phyloP scores from a whole-genome alignment of 805 yeast genomes.

The Teunomyces lycoperdinae region DNA sequence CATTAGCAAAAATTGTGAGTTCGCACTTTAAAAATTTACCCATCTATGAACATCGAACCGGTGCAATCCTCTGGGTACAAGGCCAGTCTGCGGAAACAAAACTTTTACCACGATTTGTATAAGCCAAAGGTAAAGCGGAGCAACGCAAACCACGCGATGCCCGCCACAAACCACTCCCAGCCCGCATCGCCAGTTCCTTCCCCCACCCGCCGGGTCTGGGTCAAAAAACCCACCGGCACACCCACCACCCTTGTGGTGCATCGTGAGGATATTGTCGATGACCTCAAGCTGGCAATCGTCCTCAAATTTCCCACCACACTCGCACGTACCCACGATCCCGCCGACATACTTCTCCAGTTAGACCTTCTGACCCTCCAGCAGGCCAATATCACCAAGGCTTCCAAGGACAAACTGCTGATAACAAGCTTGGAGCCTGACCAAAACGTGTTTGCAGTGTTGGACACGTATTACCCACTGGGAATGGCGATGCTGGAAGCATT shows the following conservation, averaged over 20 bases:
- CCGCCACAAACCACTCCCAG: neutral
- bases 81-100: neutral
- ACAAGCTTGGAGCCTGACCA: slow-evolving; percentile 56
- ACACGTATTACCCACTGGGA: slow-evolving; percentile 60
- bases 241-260: slow-evolving; percentile 71
- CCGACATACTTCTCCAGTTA: slow-evolving; percentile 52
- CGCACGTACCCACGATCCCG: slow-evolving; percentile 61
- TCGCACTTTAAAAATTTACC: neutral
- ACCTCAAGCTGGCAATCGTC: slow-evolving; percentile 64
- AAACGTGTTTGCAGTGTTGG: slow-evolving; percentile 55
- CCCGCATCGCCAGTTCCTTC: neutral
- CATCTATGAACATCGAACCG: slow-evolving; percentile 1
- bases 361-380: slow-evolving; percentile 11
- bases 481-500: slow-evolving; percentile 67
- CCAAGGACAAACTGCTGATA: slow-evolving; percentile 1
- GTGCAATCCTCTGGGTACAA: slow-evolving; percentile 4
- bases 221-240: slow-evolving; percentile 44
- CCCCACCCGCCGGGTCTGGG: slow-evolving; percentile 49
- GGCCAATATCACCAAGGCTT: neutral
- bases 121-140: neutral
- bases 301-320: slow-evolving; percentile 66
- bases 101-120: neutral
- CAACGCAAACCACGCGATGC: neutral
- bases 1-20: neutral
- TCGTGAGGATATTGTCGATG: slow-evolving; percentile 72